Evolutionary conservation across 2,329 filamentous ascomycete species (phyloP).

Genomic region (Macrophomina phaseolina): DNA sequence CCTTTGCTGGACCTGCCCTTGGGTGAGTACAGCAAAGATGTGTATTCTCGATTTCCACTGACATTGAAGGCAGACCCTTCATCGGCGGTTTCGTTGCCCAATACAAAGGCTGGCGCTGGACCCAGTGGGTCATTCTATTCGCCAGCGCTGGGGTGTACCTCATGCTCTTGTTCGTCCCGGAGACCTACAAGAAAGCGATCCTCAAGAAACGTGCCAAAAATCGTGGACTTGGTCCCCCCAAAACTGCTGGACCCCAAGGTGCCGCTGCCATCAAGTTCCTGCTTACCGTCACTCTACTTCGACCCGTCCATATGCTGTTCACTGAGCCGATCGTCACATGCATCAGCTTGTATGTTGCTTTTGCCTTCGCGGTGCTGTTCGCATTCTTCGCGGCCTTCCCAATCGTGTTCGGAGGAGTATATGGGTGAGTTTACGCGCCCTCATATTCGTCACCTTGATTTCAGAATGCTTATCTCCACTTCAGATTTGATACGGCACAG

Average conservation of each 20-base stretch:
- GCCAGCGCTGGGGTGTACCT: slow-evolving; percentile 35
- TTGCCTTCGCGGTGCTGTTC: slow-evolving; percentile 37
- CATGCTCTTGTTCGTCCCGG: slow-evolving; percentile 43
- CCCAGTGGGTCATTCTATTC: slow-evolving; percentile 42
- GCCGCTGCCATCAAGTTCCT: slow-evolving; percentile 34
- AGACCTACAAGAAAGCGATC: slow-evolving; percentile 60
- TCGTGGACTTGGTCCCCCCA: slow-evolving; percentile 23
- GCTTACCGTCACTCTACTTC: slow-evolving; percentile 51
- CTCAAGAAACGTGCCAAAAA: slow-evolving; percentile 43
- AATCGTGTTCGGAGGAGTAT: slow-evolving; percentile 32
- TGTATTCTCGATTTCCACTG: neutral
- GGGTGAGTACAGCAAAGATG: slow-evolving; percentile 34
- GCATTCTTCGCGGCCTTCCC: slow-evolving; percentile 37
- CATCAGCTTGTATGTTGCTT: slow-evolving; percentile 34
- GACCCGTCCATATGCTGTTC: slow-evolving; percentile 54
- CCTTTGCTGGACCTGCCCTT: slow-evolving; percentile 47
- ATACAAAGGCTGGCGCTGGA: slow-evolving; percentile 46
- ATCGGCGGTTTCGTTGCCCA: slow-evolving; percentile 48
- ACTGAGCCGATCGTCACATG: slow-evolving; percentile 36
- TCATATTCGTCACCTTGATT: too few relatives aligned
- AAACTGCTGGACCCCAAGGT: slow-evolving; percentile 15
- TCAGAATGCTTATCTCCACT: slow-evolving; percentile 31
- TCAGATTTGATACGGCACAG: slow-evolving; percentile 28
- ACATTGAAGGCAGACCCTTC: slow-evolving; percentile 36
- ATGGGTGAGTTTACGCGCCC: slow-evolving; percentile 35